A percentile compares a stretch with the other conserved stretches of the same genome.
Evolutionary conservation across 257 asterid species (phyloP).

Genomic region (Capsicum rhomboideum): DNA sequence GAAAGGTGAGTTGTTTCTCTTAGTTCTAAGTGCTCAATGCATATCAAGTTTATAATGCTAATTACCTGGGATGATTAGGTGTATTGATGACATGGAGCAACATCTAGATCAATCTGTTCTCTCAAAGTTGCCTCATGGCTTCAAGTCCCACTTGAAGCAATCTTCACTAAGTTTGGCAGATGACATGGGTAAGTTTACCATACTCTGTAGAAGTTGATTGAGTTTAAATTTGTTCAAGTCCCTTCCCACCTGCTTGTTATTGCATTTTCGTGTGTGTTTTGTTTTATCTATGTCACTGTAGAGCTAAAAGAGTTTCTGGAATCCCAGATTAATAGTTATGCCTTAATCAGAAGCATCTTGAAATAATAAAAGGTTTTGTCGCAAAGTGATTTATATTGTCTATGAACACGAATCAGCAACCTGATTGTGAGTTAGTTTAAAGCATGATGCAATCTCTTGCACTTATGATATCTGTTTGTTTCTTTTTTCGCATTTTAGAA

Average conservation of each 20-base stretch:
- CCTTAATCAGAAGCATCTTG: not conserved
- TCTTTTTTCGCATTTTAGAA: not conserved
- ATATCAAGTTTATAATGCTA: not conserved
- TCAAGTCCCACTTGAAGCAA: slow-evolving; percentile 71
- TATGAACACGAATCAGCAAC: not conserved
- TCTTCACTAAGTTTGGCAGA: slow-evolving; percentile 79
- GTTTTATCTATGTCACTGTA: not conserved
- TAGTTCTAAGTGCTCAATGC: not conserved
- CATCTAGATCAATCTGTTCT: slow-evolving; percentile 73
- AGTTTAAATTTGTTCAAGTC: not conserved
- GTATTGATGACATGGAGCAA: slow-evolving; percentile 43
- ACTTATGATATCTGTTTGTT: not conserved
- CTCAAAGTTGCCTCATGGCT: slow-evolving; percentile 69
- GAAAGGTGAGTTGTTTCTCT: slow-evolving; percentile 31
- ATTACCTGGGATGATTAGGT: slow-evolving; percentile 33
- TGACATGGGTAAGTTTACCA: slow-evolving; percentile 74
- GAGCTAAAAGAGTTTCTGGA: not conserved
- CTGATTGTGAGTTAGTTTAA: not conserved
- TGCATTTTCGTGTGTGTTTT: not conserved
- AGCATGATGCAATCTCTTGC: not conserved
- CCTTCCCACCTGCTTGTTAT: not conserved
- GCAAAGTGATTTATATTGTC: not conserved
- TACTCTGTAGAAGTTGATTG: not conserved
- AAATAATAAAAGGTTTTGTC: not conserved
- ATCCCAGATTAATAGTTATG: not conserved